A percentile compares a stretch with the other conserved stretches of the same genome.
These are phyloP conservation scores for Paratinospora sagittata DNA, from an alignment of 164 flowering plant genomes.

Conservation along the genomic window DNA sequence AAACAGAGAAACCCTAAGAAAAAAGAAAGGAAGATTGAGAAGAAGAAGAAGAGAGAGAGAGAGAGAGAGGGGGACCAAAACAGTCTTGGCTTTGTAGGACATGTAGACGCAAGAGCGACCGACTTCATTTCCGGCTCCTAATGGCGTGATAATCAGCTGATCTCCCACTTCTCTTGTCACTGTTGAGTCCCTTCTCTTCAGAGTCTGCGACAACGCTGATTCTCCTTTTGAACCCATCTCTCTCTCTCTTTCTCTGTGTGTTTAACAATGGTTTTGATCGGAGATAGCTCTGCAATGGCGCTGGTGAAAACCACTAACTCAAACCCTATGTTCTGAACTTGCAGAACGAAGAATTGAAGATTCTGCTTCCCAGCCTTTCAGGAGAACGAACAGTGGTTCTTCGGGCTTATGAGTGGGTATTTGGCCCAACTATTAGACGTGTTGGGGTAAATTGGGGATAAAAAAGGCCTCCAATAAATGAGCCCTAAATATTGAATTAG, in stretches of 20 bases:
- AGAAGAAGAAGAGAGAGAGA: neutral
- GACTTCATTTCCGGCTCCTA: constrained; percentile 97
- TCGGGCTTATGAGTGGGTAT: no score
- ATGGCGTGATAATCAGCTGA: constrained; percentile 72
- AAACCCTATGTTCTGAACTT: neutral
- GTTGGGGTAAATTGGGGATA: no score
- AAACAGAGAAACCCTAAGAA: neutral
- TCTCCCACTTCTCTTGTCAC: constrained; percentile 56
- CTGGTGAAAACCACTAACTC: neutral
- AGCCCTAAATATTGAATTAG: no score
- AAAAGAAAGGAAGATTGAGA: neutral
- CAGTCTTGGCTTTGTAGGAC: constrained; percentile 67
- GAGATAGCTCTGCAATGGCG: neutral
- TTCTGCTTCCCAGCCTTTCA: neutral
- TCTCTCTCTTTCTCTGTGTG: neutral
- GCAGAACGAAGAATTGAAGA: neutral
- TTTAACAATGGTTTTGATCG: constrained; percentile 4
- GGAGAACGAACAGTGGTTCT: neutral
- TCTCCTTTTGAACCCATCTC: constrained; percentile 12
- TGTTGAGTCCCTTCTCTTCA: constrained; percentile 53
- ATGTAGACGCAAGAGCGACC: constrained; percentile 97
- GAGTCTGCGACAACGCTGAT: constrained; percentile 21
- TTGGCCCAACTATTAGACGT: no score
- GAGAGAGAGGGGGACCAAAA: constrained; percentile 31
- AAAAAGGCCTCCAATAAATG: no score